Evolutionary conservation across 805 yeast species (phyloP).

Genomic region (Candida germanica): DNA sequence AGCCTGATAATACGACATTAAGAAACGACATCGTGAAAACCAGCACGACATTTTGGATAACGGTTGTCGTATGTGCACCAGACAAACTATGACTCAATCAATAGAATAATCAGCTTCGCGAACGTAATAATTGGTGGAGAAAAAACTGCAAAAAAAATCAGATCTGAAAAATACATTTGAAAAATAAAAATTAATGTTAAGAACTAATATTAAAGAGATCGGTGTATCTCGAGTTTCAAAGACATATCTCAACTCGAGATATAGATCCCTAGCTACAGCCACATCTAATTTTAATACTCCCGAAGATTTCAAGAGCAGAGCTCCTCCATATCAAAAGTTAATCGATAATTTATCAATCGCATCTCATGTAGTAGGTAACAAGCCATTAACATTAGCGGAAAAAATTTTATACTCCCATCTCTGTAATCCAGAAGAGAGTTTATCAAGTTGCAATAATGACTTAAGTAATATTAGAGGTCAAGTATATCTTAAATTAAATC

Average conservation of each 20-base stretch:
- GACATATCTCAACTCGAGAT: slow-evolving; percentile 2
- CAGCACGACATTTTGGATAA: no score
- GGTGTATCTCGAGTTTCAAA: background rate
- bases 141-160: slow-evolving; percentile 2
- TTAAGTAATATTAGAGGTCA: slow-evolving; percentile 71
- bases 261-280: slow-evolving; percentile 34
- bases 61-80: no score
- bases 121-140: slow-evolving; percentile 10
- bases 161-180: background rate
- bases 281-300: slow-evolving; percentile 44
- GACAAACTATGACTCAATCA: no score
- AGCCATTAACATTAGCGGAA: slow-evolving; percentile 90
- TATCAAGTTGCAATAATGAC: slow-evolving; percentile 47
- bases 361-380: slow-evolving; percentile 58
- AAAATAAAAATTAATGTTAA: background rate
- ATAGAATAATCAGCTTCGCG: slow-evolving; percentile 11
- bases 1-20: no score
- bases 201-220: background rate
- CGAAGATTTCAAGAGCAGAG: slow-evolving; percentile 58
- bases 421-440: slow-evolving; percentile 81
- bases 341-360: slow-evolving; percentile 61
- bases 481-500: slow-evolving; percentile 86
- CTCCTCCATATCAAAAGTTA: slow-evolving; percentile 86
- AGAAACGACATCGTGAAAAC: no score
- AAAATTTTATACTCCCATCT: slow-evolving; percentile 91